phyloP scores from a whole-genome alignment of 129 eudicot genomes.

The Centella asiatica region DNA sequence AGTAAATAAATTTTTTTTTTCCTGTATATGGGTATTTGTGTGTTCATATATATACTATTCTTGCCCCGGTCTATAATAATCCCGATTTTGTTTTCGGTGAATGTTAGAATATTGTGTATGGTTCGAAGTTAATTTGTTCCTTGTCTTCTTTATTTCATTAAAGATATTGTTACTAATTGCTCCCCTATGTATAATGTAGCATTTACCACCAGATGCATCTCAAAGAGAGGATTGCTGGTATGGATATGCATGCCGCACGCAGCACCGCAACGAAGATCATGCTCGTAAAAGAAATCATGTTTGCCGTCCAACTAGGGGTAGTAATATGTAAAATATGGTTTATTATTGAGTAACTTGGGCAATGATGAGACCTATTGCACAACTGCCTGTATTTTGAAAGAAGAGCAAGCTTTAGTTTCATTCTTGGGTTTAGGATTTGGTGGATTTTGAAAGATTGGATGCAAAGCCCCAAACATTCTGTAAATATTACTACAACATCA shows the following conservation, averaged over 20 bases:
- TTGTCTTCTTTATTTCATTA: not conserved
- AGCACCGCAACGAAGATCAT: conserved; percentile 71
- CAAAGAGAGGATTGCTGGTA: conserved; percentile 88
- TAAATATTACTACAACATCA: too few relatives aligned
- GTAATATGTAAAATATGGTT: not conserved
- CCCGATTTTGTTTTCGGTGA: not conserved
- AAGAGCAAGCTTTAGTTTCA: too few relatives aligned
- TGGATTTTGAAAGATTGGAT: too few relatives aligned
- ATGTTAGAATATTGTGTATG: not conserved
- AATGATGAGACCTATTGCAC: too few relatives aligned
- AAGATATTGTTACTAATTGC: conserved; percentile 2
- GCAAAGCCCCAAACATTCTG: too few relatives aligned
- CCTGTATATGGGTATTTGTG: too few relatives aligned
- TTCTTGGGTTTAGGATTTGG: too few relatives aligned
- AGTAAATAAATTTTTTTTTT: too few relatives aligned
- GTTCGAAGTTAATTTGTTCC: not conserved
- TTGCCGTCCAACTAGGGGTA: conserved; percentile 85
- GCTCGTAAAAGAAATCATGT: conserved; percentile 91
- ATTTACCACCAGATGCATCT: conserved; percentile 47
- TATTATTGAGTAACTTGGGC: too few relatives aligned
- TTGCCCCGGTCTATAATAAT: too few relatives aligned
- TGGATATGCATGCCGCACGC: conserved; percentile 81
- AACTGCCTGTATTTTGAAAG: too few relatives aligned
- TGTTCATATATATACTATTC: not conserved
- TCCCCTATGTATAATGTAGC: conserved; percentile 24